phyloP scores from a whole-genome alignment of 2,329 filamentous ascomycete species.

The Talaromyces atroroseus region DNA sequence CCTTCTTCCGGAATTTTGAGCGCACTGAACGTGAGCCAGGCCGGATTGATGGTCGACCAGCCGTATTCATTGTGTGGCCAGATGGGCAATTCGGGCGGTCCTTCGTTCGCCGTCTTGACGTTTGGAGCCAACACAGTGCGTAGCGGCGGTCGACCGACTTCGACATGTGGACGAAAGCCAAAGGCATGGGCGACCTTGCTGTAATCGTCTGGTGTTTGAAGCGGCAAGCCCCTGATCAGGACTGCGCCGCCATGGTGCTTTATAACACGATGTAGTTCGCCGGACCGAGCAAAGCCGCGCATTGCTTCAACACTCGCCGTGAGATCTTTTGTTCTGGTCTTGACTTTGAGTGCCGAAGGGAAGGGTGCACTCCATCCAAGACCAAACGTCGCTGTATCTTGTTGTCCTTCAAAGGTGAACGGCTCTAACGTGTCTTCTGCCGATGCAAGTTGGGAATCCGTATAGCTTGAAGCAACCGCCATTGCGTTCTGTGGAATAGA shows the following conservation, averaged over 20 bases:
- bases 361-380: neutral
- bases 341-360: neutral
- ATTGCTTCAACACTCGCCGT: neutral
- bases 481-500: no score
- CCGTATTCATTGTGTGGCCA: neutral
- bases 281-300: neutral
- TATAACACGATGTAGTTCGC: neutral
- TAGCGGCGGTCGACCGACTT: neutral
- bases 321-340: neutral
- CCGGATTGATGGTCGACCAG: neutral
- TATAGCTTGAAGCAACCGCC: no score
- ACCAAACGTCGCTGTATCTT: neutral
- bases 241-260: neutral
- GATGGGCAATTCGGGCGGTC: neutral
- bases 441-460: no score
- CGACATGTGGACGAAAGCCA: neutral
- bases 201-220: neutral
- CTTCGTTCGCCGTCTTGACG: neutral
- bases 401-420: neutral
- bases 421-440: neutral
- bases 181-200: neutral
- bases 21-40: neutral
- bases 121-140: neutral
- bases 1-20: neutral
- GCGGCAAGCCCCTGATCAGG: neutral